Conservation (phyloP, 148 eudicot genomes). For the Polygonum aviculare region DNA sequence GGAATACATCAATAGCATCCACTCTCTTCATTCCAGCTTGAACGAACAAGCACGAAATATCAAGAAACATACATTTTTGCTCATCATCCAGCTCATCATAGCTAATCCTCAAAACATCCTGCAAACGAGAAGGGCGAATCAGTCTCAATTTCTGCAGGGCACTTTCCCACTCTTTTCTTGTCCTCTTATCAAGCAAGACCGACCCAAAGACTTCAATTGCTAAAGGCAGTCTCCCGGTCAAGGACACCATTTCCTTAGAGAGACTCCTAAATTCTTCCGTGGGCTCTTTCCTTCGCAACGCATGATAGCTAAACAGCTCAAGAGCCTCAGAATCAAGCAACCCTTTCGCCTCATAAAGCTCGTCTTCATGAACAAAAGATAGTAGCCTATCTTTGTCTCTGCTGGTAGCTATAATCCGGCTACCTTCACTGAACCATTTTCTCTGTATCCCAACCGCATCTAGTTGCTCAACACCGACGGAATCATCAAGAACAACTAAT, state of each 20-base stretch:
- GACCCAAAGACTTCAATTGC: constrained; percentile 72
- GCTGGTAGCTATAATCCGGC: constrained; percentile 43
- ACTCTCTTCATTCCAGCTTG: constrained; percentile 26
- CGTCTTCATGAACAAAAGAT: constrained; percentile 14
- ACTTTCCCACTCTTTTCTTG: constrained; percentile 38
- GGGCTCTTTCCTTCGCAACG: constrained; percentile 40
- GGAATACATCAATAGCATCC: constrained; percentile 31
- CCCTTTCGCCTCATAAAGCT: constrained; percentile 34
- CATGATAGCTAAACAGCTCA: constrained; percentile 44
- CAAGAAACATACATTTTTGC: constrained; percentile 43
- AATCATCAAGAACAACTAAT: constrained; percentile 50
- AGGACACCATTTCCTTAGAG: constrained; percentile 27
- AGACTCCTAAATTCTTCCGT: constrained; percentile 19
- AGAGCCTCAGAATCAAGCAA: constrained; percentile 27
- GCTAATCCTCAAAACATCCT: constrained; percentile 39
- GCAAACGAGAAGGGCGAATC: constrained; percentile 32
- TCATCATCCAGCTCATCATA: constrained; percentile 39
- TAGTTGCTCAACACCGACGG: constrained; percentile 26
- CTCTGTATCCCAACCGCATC: constrained; percentile 20
- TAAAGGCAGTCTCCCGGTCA: constrained; percentile 57
- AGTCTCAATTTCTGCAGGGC: constrained; percentile 24
- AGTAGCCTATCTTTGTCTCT: constrained; percentile 24
- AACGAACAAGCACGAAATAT: constrained; percentile 53
- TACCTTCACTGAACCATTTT: constrained; percentile 40
- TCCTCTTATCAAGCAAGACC: constrained; percentile 32